Evolutionary conservation across 2,329 filamentous ascomycete genomes (phyloP).

Genomic region (Ascomycota sp.): DNA sequence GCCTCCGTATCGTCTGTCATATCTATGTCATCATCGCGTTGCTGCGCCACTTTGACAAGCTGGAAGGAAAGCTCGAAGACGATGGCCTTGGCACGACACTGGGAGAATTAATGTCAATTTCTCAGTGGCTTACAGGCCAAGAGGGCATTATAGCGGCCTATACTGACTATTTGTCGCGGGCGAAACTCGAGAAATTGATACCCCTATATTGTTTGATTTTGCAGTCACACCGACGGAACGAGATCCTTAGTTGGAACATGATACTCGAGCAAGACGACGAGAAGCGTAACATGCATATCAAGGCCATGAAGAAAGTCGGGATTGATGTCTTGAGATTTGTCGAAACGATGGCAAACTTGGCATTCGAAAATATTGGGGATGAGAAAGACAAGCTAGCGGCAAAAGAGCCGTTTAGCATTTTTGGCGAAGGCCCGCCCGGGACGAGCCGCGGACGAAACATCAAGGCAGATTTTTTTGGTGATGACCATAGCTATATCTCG

Average conservation of each 20-base stretch:
- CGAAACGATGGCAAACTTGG: slow-evolving; percentile 39
- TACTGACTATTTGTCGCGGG: slow-evolving; percentile 55
- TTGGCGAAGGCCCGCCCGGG: slow-evolving; percentile 18
- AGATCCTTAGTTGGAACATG: slow-evolving; percentile 56
- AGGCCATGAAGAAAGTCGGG: slow-evolving; percentile 52
- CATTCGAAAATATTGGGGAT: slow-evolving; percentile 26
- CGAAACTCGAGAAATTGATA: slow-evolving; percentile 55
- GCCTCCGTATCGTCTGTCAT: slow-evolving; percentile 49
- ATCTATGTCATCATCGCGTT: slow-evolving; percentile 44
- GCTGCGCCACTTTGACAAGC: slow-evolving; percentile 34
- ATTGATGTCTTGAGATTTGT: slow-evolving; percentile 58
- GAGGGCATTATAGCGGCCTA: slow-evolving; percentile 70
- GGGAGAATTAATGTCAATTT: background rate
- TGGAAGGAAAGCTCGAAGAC: slow-evolving; percentile 3
- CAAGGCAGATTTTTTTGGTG: slow-evolving; percentile 49
- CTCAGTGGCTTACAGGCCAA: slow-evolving; percentile 23
- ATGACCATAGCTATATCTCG: slow-evolving; percentile 30
- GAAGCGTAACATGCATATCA: slow-evolving; percentile 48
- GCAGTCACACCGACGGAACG: slow-evolving; percentile 39
- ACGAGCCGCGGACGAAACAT: slow-evolving; percentile 37
- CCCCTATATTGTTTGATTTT: slow-evolving; percentile 78
- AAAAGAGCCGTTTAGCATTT: slow-evolving; percentile 27
- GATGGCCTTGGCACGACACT: slow-evolving; percentile 1
- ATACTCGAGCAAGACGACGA: slow-evolving; percentile 47
- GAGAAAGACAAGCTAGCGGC: slow-evolving; percentile 13